Base-by-base conservation (phyloP, 2,329 filamentous ascomycete species). In the Spiromastix sp. region DNA sequence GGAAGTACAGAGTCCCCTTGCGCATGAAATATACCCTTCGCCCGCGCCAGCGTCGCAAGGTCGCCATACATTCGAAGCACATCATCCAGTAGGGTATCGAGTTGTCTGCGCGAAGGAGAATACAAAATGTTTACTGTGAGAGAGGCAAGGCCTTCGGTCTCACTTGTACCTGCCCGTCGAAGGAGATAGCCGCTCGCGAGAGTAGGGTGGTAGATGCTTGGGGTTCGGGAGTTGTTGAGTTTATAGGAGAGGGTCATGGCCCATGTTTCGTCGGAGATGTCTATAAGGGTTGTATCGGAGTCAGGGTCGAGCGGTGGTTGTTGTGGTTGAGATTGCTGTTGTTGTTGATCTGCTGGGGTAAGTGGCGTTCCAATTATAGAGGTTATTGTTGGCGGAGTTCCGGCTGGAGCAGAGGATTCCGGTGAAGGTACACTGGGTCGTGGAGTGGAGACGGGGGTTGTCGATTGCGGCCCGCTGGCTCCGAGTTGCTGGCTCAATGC, bases 251-350 rank as follows among this genome's bases (percentile, higher is more conserved):
- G 59, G 13, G 76, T 61, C 5, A 77, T 55, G 20, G 63, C 65
- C 71, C 73, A 79, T 1, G 70, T 70, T 42, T 79, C 74, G 47
- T 79, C 74, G 15, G 64, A 66, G 12, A 68, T 54, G 46, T 79
- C 74, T 25, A 72, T 55, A 8, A 79, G 64, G 7, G 70, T 61
- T 2, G 71, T 67, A 33, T 79, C 74, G 0, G 66, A 62, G 39
- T 79, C 74, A 16, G 63, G 42, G 53, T 70, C 54, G 15, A 51
- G 40, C 8, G 53, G 47, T 60, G 54, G 4, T 56, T 11, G 59
- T 48, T 6, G 52, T 53, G 18, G 51, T 37, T 13, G 57, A 59
- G 42, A 53, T 64, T 10, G 62, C 61, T 5, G 64, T 20, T 18
- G 52, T 40, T 37, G 34, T 16, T 41, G 34, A 18, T 42, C 39